Base-by-base conservation (phyloP, 1,284 basidiomycete species). In the Apiotrichum gracile region DNA sequence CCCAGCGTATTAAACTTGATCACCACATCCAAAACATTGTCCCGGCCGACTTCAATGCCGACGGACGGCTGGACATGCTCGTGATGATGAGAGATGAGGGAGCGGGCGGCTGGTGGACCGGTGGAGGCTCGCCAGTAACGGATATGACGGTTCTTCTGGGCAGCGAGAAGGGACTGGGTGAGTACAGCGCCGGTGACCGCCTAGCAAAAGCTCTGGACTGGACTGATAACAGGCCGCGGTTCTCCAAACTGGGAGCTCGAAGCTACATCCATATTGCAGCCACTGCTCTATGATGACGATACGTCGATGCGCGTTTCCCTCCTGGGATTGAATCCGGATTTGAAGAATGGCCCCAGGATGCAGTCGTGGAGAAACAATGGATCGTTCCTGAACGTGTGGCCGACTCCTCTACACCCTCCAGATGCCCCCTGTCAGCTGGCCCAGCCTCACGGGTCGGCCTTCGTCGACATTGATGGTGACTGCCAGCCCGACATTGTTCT, bases 381-480 rank as follows among this genome's bases (percentile, higher is more conserved):
- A 5, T 51, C 55, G 0, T 62, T 57, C 3, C 45, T 70, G 10
- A 44, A 39, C 4, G 5, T 64, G 54, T 37, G 38, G 6, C 45
- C 31, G 22, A 37, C 51, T 8, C 42, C 37, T n/a, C 19, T 59
- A 21, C 48, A 42, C 16, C 46, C 49, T 10, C 8, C 29, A n/a
- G 38, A 42, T 33, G 22, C 24, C 10, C 16, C 68, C 27, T 98
- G 96, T 74, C 81, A 78, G 14, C 72, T 94, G 13, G 82, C 88
- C 3, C 83, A 86, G 61, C 92, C 93, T 1, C 96, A 98, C 71
- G 92, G 87, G 68, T 96, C 92, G 69, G 91, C 92, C 0, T 87
- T 91, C n/a, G 81, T 97, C 17, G 94, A 99, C 69, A 77, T 99
- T 45, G 85, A 98, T 62, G 94, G 94, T 14, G 94, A 99, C 72